Base-by-base conservation (phyloP, 805 yeast genomes). In the Ogataea corticis region DNA sequence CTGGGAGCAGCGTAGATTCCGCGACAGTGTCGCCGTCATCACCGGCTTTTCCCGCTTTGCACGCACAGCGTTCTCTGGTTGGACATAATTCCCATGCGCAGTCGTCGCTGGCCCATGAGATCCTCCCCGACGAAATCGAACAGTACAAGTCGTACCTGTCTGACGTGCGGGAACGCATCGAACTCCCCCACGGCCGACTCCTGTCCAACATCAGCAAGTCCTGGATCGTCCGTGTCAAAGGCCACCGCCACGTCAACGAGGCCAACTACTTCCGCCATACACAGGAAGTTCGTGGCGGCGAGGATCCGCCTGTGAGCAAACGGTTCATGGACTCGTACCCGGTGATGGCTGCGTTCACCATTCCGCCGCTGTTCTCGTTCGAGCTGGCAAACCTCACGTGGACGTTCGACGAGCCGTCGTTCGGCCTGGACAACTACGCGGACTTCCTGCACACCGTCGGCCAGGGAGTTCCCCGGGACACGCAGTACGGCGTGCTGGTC, bases 341-440 rank as follows among this genome's bases (percentile, higher is more conserved):
- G 4, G 58, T 66, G 15, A 44, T 62, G 7, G 44, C 54, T 3
- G 53, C 58, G 10, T 51, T 50, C 1, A 65, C 69, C 4, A 63
- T 72, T 28, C 83, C 86, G 2, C 75, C 82, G 7, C 64, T 85
- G 25, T 70, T 83, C 55, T 73, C 69, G n/a, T 56, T 78, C 33
- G 70, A 72, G 17, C 57, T 85, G 49, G 73, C 71, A 43, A 74
- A 76, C 34, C 59, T 82, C 15, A 74, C 75, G 38, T 63, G 83
- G 49, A 66, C 66, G 12, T 42, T 85, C 3, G 69, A 66, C 25
- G 69, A 72, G 35, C 87, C 91, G 0, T 55, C 69, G 0, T 79
- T 77, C 61, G 81, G 82, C 1, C 49, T 72, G 9, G 71, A 71
- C 1, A 68, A 77, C 7, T 67, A 87, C 25, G 76, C 58, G 1